These are phyloP conservation scores for Colletotrichum gloeosporioides DNA, from an alignment of 2,329 filamentous ascomycete genomes.

Conservation along the genomic window DNA sequence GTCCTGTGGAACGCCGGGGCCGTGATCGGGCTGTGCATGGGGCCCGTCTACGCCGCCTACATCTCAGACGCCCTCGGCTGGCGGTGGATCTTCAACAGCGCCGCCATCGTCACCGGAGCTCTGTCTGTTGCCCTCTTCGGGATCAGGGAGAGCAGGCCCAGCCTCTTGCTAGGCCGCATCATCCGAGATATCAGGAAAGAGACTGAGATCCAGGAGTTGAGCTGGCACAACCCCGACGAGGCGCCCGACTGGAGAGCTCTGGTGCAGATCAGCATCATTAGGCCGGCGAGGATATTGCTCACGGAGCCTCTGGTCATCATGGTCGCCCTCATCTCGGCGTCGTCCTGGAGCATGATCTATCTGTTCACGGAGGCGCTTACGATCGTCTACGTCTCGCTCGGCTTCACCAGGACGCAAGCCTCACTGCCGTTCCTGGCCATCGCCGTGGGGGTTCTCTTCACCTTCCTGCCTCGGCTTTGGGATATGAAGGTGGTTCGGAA, in stretches of 20 bases:
- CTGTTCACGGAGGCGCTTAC: conserved; percentile 50
- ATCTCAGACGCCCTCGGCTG: conserved; percentile 41
- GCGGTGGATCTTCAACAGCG: conserved; percentile 51
- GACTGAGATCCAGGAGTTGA: conserved; percentile 18
- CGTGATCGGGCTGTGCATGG: conserved; percentile 46
- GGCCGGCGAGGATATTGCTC: conserved; percentile 47
- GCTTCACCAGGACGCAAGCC: conserved; percentile 35
- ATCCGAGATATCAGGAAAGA: conserved; percentile 17
- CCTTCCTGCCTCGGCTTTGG: conserved; percentile 45
- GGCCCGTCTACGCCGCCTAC: conserved; percentile 48
- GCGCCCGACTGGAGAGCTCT: conserved; percentile 41
- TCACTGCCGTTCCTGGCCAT: conserved; percentile 46
- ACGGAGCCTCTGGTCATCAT: conserved; percentile 52
- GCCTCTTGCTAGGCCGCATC: conserved; percentile 38
- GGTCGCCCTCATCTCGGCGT: conserved; percentile 45
- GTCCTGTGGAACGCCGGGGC: conserved; percentile 48
- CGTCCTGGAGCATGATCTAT: conserved; percentile 52
- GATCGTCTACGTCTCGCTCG: conserved; percentile 41
- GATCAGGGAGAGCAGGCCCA: conserved; percentile 50
- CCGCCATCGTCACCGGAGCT: conserved; percentile 40
- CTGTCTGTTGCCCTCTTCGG: conserved; percentile 37
- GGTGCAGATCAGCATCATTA: conserved; percentile 39
- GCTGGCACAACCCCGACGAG: conserved; percentile 42
- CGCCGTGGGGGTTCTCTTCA: conserved; percentile 42
- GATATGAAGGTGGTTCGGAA: conserved; percentile 34